Percentiles rank a stretch among this genome's conserved stretches.
Evolutionary conservation across 306 rosid species (phyloP).

Genomic region (Inga oerstediana): DNA sequence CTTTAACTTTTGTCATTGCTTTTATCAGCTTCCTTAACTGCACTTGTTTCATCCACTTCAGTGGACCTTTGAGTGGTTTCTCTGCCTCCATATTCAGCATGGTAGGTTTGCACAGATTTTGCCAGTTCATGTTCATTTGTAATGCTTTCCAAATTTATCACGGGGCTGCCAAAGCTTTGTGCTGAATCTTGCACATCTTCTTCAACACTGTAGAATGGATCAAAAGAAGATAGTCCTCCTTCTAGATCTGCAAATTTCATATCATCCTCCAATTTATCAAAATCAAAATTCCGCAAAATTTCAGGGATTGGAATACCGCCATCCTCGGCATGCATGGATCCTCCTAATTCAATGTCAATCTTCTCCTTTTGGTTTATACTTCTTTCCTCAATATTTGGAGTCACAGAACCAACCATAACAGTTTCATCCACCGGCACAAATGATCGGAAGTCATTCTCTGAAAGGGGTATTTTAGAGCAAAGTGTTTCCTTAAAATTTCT

Average conservation of each 20-base stretch:
- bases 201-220: conserved; percentile 55
- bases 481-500: conserved; percentile 63
- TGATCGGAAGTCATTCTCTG: conserved; percentile 64
- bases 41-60: conserved; percentile 29
- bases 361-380: conserved; percentile 63
- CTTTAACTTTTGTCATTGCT: conserved; percentile 37
- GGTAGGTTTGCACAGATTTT: conserved; percentile 34
- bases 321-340: conserved; percentile 58
- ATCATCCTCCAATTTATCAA: conserved; percentile 51
- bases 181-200: conserved; percentile 47
- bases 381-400: conserved; percentile 52
- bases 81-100: conserved; percentile 35
- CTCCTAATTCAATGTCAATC: conserved; percentile 89
- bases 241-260: conserved; percentile 54
- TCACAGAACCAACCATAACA: conserved; percentile 36
- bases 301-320: conserved; percentile 58
- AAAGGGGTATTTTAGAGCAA: conserved; percentile 56
- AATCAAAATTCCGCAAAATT: conserved; percentile 63
- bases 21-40: conserved; percentile 33
- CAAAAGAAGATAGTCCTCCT: conserved; percentile 46
- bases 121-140: conserved; percentile 37
- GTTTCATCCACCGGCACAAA: conserved; percentile 59
- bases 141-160: conserved; percentile 38
- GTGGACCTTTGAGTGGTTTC: conserved; percentile 44
- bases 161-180: conserved; percentile 39